Base-by-base conservation (phyloP, 768 basidiomycete genomes). In the Coprinellus aureogranulatus region DNA sequence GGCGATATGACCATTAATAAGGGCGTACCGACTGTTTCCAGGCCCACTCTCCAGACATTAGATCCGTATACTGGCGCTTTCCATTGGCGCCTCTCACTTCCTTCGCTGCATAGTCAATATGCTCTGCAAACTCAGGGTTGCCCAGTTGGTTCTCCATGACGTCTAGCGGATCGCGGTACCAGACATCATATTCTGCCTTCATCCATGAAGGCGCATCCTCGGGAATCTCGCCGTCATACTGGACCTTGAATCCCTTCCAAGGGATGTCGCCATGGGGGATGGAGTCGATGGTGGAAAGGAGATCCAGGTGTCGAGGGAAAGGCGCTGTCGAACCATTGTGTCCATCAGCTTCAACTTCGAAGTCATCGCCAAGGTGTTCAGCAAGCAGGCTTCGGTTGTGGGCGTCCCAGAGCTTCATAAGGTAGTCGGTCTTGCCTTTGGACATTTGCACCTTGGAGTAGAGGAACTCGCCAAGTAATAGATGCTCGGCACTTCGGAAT, bases 31-130 rank as follows among this genome's bases (percentile, higher is more conserved):
- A 71, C 49, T 81, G 75, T 8, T 64, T 53, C 75, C 74, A 80
- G 2, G 73, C 72, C 64, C 68, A 80, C 27, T 75, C 65, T 2
- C 73, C 78, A 0, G 76, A 76, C 73, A 79, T 77, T 16, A 80
- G 61, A 62, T 79, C 65, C 5, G 39, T 40, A 52, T 62, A 76
- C 3, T 61, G 65, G 0, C 70, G 60, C n/a, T 67, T 62, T 0
- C 67, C 70, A 14, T 65, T 46, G 0, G 50, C 50, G 16, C 69
- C 67, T 34, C 63, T 61, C 4, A 68, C 66, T 11, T 65, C 58
- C 42, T 70, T 68, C 0, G 75, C 72, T 2, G 63, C 60, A 49
- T 62, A 66, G 54, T 79, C 75, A 8, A 75, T 69, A 22, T 70
- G 61, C 1, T 58, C 63, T 0, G 62, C 53, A 51, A 75, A 75